Base-by-base conservation (phyloP, 768 basidiomycete species). In the Lactifluus hygrophoroides region DNA sequence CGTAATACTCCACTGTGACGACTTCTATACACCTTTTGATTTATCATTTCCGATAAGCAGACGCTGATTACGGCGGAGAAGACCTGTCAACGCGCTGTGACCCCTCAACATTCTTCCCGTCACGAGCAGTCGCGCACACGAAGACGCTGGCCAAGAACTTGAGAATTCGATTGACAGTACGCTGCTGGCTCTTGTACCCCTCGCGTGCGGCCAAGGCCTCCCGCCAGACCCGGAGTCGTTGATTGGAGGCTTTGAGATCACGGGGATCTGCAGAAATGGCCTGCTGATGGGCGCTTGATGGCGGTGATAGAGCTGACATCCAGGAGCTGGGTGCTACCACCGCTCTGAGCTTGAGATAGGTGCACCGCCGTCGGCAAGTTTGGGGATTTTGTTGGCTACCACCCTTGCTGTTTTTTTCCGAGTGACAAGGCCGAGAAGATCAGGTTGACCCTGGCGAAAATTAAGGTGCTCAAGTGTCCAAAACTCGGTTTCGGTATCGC, bases 91-190 rank as follows among this genome's bases (percentile, higher is more conserved):
- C 35, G 70, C 67, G 30, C 64, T 63, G 40, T 66, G 70, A 42
- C 71, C n/a, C 70, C 50, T 69, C 71, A 45, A 66, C 69, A 44
- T 66, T 69, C 51, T 70, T 76, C 58, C 75, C 70, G 46, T 71
- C 75, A 1, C 75, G 74, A 0, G 68, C 65, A 9, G 66, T 62
- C 0, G 64, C 54, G 54, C 77, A 79, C 13, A 87, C 87, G 73
- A 98, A 98, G 3, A 97, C 87, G 13, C 91, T 86, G 10, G 94
- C 94, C 55, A 99, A 73, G 72, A 99, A 98, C 60, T 92, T 88
- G 62, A 99, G 80, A 60, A 99, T 98, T 55, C 90, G 77, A 67
- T 96, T 93, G 69, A 98, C 93, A 21, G 93, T 96, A 69, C 98
- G 94, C 67, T 96, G 88, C 64, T 97, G 94, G 68, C 90, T 94